Evolutionary conservation across 768 basidiomycete genomes (phyloP).

Genomic region (Asterophora lycoperdoides): DNA sequence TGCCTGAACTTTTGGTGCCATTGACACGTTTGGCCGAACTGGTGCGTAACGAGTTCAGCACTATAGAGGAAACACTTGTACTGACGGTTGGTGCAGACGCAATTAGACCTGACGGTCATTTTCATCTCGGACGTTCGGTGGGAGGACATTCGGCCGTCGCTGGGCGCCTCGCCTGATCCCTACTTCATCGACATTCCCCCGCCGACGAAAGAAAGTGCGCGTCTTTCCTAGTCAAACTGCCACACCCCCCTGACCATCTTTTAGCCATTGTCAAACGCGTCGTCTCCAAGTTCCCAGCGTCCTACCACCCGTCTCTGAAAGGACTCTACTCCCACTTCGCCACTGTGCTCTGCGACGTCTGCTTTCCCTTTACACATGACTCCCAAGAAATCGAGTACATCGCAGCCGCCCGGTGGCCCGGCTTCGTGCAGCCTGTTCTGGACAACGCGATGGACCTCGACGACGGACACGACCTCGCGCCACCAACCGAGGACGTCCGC

Average conservation of each 20-base stretch:
- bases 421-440: slow-evolving; percentile 66
- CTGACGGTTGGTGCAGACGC: slow-evolving; percentile 38
- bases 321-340: slow-evolving; percentile 64
- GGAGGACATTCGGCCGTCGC: slow-evolving; percentile 66
- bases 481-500: slow-evolving; percentile 55
- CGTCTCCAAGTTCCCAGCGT: slow-evolving; percentile 32
- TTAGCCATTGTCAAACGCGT: slow-evolving; percentile 34
- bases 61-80: not conserved
- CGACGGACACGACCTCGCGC: slow-evolving; percentile 23
- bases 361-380: slow-evolving; percentile 62
- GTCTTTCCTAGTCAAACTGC: not conserved
- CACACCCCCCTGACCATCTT: slow-evolving; percentile 2
- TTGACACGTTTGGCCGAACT: slow-evolving; percentile 68
- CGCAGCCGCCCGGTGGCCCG: slow-evolving; percentile 76
- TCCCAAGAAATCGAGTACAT: slow-evolving; percentile 71
- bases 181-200: slow-evolving; percentile 57
- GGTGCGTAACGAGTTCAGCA: slow-evolving; percentile 39
- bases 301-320: slow-evolving; percentile 51
- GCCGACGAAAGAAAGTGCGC: slow-evolving; percentile 53
- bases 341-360: slow-evolving; percentile 52
- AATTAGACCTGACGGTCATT: slow-evolving; percentile 53
- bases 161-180: slow-evolving; percentile 71
- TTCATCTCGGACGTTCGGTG: slow-evolving; percentile 64
- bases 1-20: slow-evolving; percentile 67
- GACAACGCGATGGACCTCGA: slow-evolving; percentile 29